Conservation (phyloP, 768 basidiomycete genomes). For the Auricularia sp. region DNA sequence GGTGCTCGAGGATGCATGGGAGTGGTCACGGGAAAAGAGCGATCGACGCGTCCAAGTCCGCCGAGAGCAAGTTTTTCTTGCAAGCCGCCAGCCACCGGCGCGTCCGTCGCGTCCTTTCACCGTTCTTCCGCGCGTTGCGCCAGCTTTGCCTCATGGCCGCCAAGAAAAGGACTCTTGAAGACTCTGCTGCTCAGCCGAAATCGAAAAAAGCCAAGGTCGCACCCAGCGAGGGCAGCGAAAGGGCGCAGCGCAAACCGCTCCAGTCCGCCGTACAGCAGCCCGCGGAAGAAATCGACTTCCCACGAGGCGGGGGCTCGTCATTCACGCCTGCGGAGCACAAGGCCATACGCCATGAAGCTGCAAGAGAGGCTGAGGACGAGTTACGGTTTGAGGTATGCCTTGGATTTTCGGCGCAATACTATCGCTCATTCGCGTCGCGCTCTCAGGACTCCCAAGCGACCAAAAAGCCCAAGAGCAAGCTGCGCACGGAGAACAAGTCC, state of each 20-base stretch:
- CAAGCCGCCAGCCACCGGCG: slow-evolving; percentile 1
- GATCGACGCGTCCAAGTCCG: too few relatives aligned
- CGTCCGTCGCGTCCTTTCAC: neutral
- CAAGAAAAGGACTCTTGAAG: slow-evolving; percentile 4
- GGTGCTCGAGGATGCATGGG: too few relatives aligned
- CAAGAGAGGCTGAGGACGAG: slow-evolving; percentile 75
- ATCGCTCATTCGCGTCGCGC: neutral
- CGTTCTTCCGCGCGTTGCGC: neutral
- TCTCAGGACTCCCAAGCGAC: neutral
- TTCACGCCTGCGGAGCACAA: slow-evolving; percentile 88
- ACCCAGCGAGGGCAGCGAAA: neutral
- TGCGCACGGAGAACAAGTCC: slow-evolving; percentile 13
- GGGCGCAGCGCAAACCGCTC: neutral
- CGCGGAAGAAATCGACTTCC: slow-evolving; percentile 81
- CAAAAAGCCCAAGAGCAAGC: slow-evolving; percentile 6
- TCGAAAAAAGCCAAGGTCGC: slow-evolving; percentile 4
- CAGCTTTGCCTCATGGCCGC: neutral
- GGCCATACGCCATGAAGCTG: slow-evolving; percentile 70
- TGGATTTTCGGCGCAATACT: neutral
- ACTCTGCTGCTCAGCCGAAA: neutral
- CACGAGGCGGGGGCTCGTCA: slow-evolving; percentile 84
- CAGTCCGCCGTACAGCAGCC: neutral
- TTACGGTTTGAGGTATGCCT: slow-evolving; percentile 51
- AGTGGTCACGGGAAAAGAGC: too few relatives aligned
- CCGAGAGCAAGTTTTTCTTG: too few relatives aligned